Percentiles rank a stretch among this genome's conserved stretches.
Conservation (phyloP, 108 stramenopile genomes). For the Skeletonema potamos region DNA sequence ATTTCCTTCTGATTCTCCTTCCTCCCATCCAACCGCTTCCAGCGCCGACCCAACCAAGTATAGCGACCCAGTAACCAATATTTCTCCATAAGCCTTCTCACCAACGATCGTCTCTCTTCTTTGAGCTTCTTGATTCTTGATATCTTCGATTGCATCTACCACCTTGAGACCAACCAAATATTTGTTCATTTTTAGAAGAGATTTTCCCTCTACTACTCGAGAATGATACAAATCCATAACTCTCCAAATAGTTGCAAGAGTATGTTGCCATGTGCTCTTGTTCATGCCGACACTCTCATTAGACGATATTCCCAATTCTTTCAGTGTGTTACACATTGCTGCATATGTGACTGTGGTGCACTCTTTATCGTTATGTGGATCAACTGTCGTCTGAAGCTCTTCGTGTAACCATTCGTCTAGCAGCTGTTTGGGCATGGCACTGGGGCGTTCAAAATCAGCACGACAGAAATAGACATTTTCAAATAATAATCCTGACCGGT, state of each 20-base stretch:
- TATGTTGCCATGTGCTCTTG: background rate
- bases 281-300: background rate
- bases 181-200: background rate
- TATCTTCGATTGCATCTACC: background rate
- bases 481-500: conserved; percentile 50
- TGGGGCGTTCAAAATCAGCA: conserved; percentile 67
- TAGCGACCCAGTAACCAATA: no score
- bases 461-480: conserved; percentile 65
- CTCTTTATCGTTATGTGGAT: background rate
- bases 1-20: conserved; percentile 16
- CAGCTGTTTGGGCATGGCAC: conserved; percentile 51
- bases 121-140: background rate
- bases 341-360: background rate
- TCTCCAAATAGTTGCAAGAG: background rate
- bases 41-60: conserved; percentile 78
- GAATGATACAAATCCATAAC: background rate
- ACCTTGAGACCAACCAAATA: background rate
- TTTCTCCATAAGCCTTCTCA: no score
- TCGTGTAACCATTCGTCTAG: conserved; percentile 49
- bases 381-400: background rate
- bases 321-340: background rate
- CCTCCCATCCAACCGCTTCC: conserved; percentile 54
- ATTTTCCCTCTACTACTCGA: background rate
- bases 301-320: background rate
- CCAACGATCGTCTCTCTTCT: conserved; percentile 6